Conservation (phyloP, 2,329 filamentous ascomycete genomes). For the Fusarium ramigenum region DNA sequence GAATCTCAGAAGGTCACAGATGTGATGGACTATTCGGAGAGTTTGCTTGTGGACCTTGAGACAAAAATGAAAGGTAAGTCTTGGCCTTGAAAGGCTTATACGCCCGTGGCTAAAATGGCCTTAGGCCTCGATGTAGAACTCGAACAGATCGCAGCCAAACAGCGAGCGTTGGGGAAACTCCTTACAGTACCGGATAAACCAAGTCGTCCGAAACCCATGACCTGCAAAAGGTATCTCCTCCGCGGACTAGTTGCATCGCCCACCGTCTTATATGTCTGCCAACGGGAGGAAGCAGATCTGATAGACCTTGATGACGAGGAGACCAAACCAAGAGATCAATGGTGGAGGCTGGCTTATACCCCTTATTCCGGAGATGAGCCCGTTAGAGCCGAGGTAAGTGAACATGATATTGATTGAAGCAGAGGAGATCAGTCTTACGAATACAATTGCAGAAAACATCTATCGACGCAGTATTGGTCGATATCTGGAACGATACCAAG, state of each 20-base stretch:
- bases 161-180: conserved; percentile 52
- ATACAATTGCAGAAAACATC: conserved; percentile 55
- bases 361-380: conserved; percentile 50
- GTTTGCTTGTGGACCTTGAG: conserved; percentile 49
- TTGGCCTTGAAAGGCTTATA: neutral
- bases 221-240: conserved; percentile 58
- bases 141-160: conserved; percentile 47
- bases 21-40: conserved; percentile 47
- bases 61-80: conserved; percentile 49
- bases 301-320: conserved; percentile 53
- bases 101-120: conserved; percentile 31
- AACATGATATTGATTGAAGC: neutral
- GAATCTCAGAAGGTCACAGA: conserved; percentile 46
- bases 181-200: conserved; percentile 52
- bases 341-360: conserved; percentile 63
- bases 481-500: conserved; percentile 59
- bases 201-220: conserved; percentile 50
- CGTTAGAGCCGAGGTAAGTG: conserved; percentile 59
- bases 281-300: conserved; percentile 52
- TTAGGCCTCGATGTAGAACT: conserved; percentile 46
- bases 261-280: conserved; percentile 62
- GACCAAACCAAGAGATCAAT: conserved; percentile 55
- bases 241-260: conserved; percentile 60
- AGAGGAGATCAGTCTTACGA: neutral
- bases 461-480: conserved; percentile 55